phyloP scores from a whole-genome alignment of 2,329 filamentous ascomycete genomes.

The Neurospora crassa region DNA sequence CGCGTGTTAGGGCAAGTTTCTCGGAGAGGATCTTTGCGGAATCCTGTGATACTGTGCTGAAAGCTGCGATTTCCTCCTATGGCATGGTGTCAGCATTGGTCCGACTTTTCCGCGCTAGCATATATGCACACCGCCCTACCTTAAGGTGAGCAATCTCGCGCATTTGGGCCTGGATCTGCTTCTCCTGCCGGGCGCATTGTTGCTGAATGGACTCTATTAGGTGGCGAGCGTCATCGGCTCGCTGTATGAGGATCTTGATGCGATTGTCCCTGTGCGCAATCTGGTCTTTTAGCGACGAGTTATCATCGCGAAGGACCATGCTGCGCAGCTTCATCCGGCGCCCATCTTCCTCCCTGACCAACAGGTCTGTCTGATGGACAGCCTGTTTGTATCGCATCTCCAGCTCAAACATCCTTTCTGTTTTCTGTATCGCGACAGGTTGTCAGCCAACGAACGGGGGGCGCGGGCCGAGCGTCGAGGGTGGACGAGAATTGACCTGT shows the following conservation, averaged over 20 bases:
- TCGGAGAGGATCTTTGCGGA: conserved; percentile 58
- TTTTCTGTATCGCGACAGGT: conserved; percentile 26
- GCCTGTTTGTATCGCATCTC: conserved; percentile 62
- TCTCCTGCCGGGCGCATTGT: conserved; percentile 34
- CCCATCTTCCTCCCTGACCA: conserved; percentile 66
- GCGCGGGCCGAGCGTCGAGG: neutral
- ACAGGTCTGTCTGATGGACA: conserved; percentile 53
- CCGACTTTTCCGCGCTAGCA: neutral
- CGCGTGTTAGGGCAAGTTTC: conserved; percentile 42
- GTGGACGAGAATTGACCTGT: conserved; percentile 22
- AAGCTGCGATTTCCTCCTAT: conserved; percentile 61
- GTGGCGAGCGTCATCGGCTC: conserved; percentile 29
- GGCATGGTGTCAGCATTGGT: conserved; percentile 14
- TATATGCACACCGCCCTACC: conserved; percentile 23
- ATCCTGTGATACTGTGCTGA: conserved; percentile 58
- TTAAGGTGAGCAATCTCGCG: conserved; percentile 39
- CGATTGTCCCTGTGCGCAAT: conserved; percentile 50
- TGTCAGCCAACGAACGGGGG: conserved; percentile 1
- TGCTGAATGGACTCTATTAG: conserved; percentile 36
- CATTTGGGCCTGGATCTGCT: conserved; percentile 37
- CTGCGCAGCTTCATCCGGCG: conserved; percentile 61
- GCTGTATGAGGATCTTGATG: conserved; percentile 36
- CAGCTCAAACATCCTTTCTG: conserved; percentile 41
- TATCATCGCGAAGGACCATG: conserved; percentile 66
- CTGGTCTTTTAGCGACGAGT: conserved; percentile 55